Base-by-base conservation (phyloP, 352 stramenopile species). In the Globisporangium carolinianum region DNA sequence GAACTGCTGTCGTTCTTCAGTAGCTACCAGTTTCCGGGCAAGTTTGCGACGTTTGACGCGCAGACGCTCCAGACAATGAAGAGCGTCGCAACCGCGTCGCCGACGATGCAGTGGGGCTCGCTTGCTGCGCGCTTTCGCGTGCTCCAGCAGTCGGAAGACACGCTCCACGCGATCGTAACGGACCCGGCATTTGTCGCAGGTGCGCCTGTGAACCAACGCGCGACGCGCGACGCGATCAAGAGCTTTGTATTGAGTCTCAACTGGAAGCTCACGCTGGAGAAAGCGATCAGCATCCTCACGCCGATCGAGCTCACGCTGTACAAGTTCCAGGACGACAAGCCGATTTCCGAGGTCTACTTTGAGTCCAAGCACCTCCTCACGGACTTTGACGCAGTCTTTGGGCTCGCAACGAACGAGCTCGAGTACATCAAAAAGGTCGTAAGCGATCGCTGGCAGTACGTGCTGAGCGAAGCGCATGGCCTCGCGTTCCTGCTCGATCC, bases 361-460 rank as follows among this genome's bases (percentile, higher is more conserved):
- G 80, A 91, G 61, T 86, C 76, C 2, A 88, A 89, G 60, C 78
- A 89, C 51, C 65, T 93, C 57, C 57, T 87, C 36, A 88, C 76
- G 0, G 83, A 90, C 58, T 89, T 93, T 58, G 80, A 93, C 56
- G 69, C 75, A 0, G 76, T 87, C 5, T 91, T 89, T 63, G 76
- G 78, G 5, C 65, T 93, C 3, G 75, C 76, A 3, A 75, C 75
- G 11, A 68, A 81, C 18, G 83, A 93, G 39, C 63, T 89, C 2
- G 80, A 87, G 65, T 91, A 93, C 38, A 86, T 91, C 51, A 93
- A 89, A 62, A 87, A 86, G 65, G 72, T 93, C 4, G 79, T 93
- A 43, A 89, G 75, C 0, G 75, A 90, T 52, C 64, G 80, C 11
- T 87, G 71, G 77, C 75, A 87, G 56, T 89, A 89, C 45, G 76